Evolutionary conservation across 176 grass and related monocot species (phyloP).

Genomic region (Lolium rigidum): DNA sequence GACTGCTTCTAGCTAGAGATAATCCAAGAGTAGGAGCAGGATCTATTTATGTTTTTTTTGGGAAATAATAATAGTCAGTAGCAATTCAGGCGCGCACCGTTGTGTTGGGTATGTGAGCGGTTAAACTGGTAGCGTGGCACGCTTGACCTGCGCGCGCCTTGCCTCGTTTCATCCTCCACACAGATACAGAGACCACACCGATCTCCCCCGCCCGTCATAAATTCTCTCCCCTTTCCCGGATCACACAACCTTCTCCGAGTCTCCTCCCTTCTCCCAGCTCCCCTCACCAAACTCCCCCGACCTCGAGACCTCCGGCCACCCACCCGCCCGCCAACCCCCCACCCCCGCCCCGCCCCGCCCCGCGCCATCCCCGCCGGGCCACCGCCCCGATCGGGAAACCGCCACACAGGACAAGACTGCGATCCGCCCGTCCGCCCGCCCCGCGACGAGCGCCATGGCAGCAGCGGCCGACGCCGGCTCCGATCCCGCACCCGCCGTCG

Average conservation of each 20-base stretch:
- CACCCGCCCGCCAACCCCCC: not conserved
- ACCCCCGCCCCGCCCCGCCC: not conserved
- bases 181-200: slow-evolving; percentile 10
- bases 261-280: not conserved
- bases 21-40: too few species aligned
- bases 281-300: slow-evolving; percentile 28
- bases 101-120: not conserved
- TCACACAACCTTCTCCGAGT: not conserved
- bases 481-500: slow-evolving; percentile 17
- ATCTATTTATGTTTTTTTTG: too few species aligned
- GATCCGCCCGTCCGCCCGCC: slow-evolving; percentile 9
- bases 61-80: too few species aligned
- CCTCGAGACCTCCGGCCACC: slow-evolving; percentile 24
- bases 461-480: slow-evolving; percentile 35
- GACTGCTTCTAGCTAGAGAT: too few species aligned
- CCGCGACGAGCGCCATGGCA: slow-evolving; percentile 41
- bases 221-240: slow-evolving; percentile 32
- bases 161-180: not conserved
- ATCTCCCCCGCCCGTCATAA: slow-evolving; percentile 17
- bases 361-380: not conserved
- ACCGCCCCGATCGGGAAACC: slow-evolving; percentile 21
- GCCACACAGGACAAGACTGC: not conserved
- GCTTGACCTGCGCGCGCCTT: not conserved
- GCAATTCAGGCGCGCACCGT: not conserved
- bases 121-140: not conserved